phyloP scores from a whole-genome alignment of 2,329 filamentous ascomycete genomes.

The Clonostachys sp. region DNA sequence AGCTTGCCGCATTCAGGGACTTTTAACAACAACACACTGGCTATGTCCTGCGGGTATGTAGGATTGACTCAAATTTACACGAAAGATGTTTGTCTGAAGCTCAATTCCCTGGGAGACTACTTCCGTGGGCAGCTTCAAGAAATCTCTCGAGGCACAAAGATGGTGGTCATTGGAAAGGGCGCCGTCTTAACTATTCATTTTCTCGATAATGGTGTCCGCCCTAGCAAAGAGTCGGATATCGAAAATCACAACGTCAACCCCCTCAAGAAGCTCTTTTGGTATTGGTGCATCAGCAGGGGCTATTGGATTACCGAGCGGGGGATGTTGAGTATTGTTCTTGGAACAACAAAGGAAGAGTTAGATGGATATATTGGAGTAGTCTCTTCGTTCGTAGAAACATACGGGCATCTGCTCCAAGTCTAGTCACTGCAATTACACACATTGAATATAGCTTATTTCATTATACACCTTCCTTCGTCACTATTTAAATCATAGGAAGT shows the following conservation, averaged over 20 bases:
- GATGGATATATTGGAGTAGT: too few relatives aligned
- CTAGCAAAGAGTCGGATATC: too few relatives aligned
- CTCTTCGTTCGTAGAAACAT: too few relatives aligned
- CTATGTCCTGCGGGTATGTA: conserved; percentile 49
- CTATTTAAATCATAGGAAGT: too few relatives aligned
- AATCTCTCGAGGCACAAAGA: not conserved
- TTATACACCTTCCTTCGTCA: too few relatives aligned
- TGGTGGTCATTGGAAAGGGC: not conserved
- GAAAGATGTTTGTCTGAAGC: not conserved
- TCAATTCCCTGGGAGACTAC: not conserved
- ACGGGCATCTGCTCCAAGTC: too few relatives aligned
- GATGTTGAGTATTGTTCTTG: conserved; percentile 1
- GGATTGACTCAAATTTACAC: conserved; percentile 28
- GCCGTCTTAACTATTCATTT: too few relatives aligned
- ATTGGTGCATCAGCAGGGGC: not conserved
- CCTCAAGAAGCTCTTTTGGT: too few relatives aligned
- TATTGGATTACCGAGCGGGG: not conserved
- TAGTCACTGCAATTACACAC: too few relatives aligned
- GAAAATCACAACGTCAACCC: too few relatives aligned
- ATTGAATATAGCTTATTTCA: too few relatives aligned
- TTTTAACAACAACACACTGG: conserved; percentile 63
- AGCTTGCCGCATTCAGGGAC: conserved; percentile 54
- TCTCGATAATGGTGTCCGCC: too few relatives aligned
- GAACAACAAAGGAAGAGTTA: not conserved
- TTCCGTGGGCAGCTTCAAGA: not conserved